Conservation (phyloP, 2,329 filamentous ascomycete species). For the Chrysosphaeria jannelii region DNA sequence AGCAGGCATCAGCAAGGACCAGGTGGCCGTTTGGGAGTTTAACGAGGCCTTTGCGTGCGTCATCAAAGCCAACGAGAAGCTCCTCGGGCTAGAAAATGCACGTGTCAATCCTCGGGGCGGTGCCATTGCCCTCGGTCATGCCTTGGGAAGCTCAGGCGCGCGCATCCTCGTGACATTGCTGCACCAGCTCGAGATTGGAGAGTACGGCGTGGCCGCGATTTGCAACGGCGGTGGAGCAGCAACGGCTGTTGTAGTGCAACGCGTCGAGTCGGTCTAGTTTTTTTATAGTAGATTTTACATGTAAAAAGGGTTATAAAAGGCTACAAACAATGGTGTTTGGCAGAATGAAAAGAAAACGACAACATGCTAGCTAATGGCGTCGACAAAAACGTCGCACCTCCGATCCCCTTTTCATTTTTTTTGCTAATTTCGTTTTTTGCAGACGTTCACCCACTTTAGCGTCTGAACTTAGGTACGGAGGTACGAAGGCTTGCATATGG, state of each 20-base stretch:
- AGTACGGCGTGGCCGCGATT: constrained; percentile 87
- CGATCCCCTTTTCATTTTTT: too few species aligned
- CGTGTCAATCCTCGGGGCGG: constrained; percentile 71
- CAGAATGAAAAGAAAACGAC: background rate
- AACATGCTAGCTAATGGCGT: too few species aligned
- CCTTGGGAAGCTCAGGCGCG: constrained; percentile 75
- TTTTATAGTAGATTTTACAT: too few species aligned
- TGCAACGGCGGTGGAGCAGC: constrained; percentile 91
- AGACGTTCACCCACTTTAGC: too few species aligned
- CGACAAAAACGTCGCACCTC: too few species aligned
- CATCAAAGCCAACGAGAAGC: constrained; percentile 73
- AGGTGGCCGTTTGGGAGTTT: constrained; percentile 91
- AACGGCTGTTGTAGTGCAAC: constrained; percentile 73
- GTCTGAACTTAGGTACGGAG: too few species aligned
- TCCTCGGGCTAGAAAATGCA: constrained; percentile 49
- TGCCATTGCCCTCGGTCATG: constrained; percentile 76
- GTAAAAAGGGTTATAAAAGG: too few species aligned
- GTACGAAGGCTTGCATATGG: too few species aligned
- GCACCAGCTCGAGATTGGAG: constrained; percentile 69
- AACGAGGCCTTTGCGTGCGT: constrained; percentile 95
- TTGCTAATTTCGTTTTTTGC: too few species aligned
- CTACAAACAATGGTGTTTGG: background rate
- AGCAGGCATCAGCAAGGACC: constrained; percentile 69
- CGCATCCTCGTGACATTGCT: constrained; percentile 71
- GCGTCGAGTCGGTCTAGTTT: constrained; percentile 26